A percentile compares a stretch with the other conserved stretches of the same genome.
Conservation (phyloP, 2,329 filamentous ascomycete species). For the Neocatenulostroma microsporum region DNA sequence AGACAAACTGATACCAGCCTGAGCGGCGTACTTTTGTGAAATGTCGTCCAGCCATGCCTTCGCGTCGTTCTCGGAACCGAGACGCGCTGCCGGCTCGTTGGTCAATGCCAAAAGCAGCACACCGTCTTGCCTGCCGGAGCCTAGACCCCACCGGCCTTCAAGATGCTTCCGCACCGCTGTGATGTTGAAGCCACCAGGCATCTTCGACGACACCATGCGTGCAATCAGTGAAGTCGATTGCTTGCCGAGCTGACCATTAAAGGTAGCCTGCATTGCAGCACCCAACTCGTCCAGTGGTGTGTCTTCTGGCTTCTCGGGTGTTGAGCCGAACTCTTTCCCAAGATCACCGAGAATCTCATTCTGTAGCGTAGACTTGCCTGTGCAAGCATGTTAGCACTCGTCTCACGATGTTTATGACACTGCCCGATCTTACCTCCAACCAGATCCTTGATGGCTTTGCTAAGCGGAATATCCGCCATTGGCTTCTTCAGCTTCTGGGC, state of each 20-base stretch:
- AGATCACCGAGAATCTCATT: constrained; percentile 98
- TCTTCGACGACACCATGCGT: constrained; percentile 93
- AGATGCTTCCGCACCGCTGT: constrained; percentile 91
- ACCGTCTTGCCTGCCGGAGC: constrained; percentile 79
- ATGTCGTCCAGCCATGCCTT: constrained; percentile 88
- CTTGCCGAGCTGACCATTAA: constrained; percentile 96
- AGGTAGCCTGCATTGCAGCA: constrained; percentile 94
- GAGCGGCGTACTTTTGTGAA: constrained; percentile 78
- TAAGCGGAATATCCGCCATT: constrained; percentile 76
- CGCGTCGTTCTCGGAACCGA: constrained; percentile 82
- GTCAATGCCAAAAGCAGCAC: constrained; percentile 82
- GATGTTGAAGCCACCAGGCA: constrained; percentile 99
- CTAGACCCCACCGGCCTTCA: constrained; percentile 87
- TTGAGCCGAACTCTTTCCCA: constrained; percentile 96
- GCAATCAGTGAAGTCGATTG: constrained; percentile 90
- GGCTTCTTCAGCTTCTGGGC: constrained; percentile 98
- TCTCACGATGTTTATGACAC: neutral
- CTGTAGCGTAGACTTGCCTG: constrained; percentile 95
- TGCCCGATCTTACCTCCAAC: constrained; percentile 79
- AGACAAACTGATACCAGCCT: constrained; percentile 75
- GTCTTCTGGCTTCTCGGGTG: constrained; percentile 97
- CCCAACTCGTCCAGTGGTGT: constrained; percentile 91
- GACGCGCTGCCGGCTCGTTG: constrained; percentile 80
- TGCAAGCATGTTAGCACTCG: constrained; percentile 2
- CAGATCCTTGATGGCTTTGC: constrained; percentile 96